Percentiles rank a stretch among this genome's conserved stretches.
These are phyloP conservation scores for Boletus rex-veris DNA, from an alignment of 768 basidiomycete species.

Conservation along the genomic window DNA sequence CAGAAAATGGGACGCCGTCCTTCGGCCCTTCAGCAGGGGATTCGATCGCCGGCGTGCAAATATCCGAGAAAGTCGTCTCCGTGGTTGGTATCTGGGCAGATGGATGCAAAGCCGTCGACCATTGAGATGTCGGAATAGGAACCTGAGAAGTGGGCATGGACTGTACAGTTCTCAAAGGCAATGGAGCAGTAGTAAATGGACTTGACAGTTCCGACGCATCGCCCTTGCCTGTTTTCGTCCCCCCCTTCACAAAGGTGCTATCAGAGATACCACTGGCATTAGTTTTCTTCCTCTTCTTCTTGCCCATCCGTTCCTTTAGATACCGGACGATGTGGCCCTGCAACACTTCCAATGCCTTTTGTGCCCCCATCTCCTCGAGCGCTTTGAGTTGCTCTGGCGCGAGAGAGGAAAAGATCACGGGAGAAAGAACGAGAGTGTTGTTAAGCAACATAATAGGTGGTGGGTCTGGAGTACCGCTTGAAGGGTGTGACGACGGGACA, in stretches of 20 bases:
- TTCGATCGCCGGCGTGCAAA: conserved; percentile 4
- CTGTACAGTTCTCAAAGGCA: conserved; percentile 26
- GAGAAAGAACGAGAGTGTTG: conserved; percentile 79
- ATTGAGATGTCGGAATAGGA: neutral
- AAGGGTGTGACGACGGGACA: conserved; percentile 59
- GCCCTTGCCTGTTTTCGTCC: conserved; percentile 39
- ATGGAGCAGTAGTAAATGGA: conserved; percentile 48
- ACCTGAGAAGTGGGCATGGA: neutral
- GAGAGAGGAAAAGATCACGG: conserved; percentile 77
- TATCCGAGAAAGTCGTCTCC: conserved; percentile 8
- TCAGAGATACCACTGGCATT: conserved; percentile 34
- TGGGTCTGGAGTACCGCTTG: conserved; percentile 42
- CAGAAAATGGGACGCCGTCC: conserved; percentile 18
- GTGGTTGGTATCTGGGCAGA: neutral
- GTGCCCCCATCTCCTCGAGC: conserved; percentile 76
- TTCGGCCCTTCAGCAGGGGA: conserved; percentile 4
- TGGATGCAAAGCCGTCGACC: neutral
- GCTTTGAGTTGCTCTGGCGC: conserved; percentile 69
- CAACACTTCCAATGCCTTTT: conserved; percentile 75
- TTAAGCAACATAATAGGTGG: conserved; percentile 78
- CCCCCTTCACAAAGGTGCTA: conserved; percentile 37
- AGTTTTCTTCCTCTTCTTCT: conserved; percentile 38
- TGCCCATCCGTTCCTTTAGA: conserved; percentile 66
- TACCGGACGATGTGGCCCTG: conserved; percentile 84
- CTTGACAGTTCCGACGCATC: conserved; percentile 24